Evolutionary conservation across 2,329 filamentous ascomycete species (phyloP), one percentile per base, ranked within the genome.

Genomic region (Cladophialophora psammophila): DNA sequence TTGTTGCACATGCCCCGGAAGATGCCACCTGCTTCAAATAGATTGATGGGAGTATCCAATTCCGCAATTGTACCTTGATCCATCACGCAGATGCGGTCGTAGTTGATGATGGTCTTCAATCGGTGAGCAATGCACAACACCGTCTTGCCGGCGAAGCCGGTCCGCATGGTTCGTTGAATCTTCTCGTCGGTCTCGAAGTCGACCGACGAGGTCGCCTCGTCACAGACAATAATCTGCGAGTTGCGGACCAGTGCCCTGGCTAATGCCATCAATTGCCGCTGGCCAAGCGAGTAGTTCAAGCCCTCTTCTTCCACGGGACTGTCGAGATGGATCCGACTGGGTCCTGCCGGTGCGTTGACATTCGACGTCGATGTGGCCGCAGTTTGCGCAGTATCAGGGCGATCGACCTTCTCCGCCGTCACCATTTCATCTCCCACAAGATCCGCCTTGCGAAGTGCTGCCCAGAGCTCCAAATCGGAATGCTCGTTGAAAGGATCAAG

Each of bases 41-140:
- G 81, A 52, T 82, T 84, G 50, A 90, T 75, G 1, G 95, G 95
- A 13, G 86, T 85, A 75, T 91, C 95, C 69, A 98, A 83, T 84
- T 98, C 94, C 0, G 91, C 92, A 75, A 99, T 97, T 15, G 81
- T 80, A 0, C 95, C 95, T 53, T 89, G 85, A 74, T 98, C 94
- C 94, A 99, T 96, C 73, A 99, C 95, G 74, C 93, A 94, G 76
- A 99, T 97, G 55, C 94, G 88, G 78, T 99, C 94, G 78, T 98
- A 98, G 34, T 90, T 89, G 69, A 98, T 90, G 70, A 99, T 97
- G 0, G 95, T 98, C 75, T 92, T 90, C 74, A 98, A 83, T 5
- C 94, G 86, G 79, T 98, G 94, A 5, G 94, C 94, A 77, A 98
- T 97, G 79, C 93, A 97, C 26, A 98, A 82, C 55, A 98, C 80